Conservation (phyloP, 768 basidiomycete species). For the Mycena galericulata region DNA sequence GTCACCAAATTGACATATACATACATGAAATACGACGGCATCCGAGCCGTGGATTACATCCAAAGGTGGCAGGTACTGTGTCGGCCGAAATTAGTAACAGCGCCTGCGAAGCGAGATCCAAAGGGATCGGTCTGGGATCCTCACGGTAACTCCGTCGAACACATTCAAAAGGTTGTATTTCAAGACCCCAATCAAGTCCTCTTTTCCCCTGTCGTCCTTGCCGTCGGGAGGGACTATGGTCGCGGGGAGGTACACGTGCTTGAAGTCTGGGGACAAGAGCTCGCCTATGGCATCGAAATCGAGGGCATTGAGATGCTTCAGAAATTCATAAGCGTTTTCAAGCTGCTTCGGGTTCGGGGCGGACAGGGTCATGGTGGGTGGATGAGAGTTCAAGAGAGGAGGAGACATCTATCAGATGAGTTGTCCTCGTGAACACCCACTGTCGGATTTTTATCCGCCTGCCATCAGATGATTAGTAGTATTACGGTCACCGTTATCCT, state of each 20-base stretch:
- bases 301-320: slow-evolving; percentile 21
- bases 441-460: too few relatives aligned
- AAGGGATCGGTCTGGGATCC: neutral
- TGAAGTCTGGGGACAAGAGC: slow-evolving; percentile 15
- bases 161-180: neutral
- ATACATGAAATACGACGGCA: slow-evolving; percentile 6
- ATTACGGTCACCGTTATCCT: too few relatives aligned
- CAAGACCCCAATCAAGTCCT: slow-evolving; percentile 6
- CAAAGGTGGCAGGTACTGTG: neutral
- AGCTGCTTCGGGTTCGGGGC: slow-evolving; percentile 16
- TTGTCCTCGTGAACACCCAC: too few relatives aligned
- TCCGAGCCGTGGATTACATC: slow-evolving; percentile 4
- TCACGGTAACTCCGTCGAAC: slow-evolving; percentile 18
- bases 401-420: too few relatives aligned
- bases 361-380: too few relatives aligned
- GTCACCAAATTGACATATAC: too few relatives aligned
- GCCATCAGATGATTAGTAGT: too few relatives aligned
- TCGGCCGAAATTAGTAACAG: too few relatives aligned
- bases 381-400: too few relatives aligned
- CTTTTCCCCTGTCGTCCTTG: slow-evolving; percentile 23
- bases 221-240: slow-evolving; percentile 22
- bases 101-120: too few relatives aligned
- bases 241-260: slow-evolving; percentile 9
- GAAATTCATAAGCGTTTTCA: slow-evolving; percentile 18
- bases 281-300: slow-evolving; percentile 17